Evolutionary conservation across 169 alveolate genomes (phyloP).

Genomic region (Eimeria maxima): DNA sequence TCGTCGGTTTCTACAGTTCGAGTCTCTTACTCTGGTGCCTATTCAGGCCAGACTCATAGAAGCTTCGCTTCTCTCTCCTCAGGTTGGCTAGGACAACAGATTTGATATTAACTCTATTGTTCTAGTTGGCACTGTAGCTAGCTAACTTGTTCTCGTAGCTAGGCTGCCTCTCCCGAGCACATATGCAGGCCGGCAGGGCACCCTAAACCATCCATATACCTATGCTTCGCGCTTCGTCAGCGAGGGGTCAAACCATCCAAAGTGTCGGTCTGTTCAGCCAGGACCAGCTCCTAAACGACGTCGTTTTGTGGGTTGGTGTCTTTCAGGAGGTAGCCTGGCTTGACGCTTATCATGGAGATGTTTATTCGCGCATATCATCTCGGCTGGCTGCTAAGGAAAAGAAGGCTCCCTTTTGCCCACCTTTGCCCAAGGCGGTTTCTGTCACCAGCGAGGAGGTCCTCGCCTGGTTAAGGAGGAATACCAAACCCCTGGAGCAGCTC

Average conservation of each 20-base stretch:
- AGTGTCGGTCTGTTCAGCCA: neutral
- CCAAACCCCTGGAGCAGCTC: constrained; percentile 69
- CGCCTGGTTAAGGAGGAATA: constrained; percentile 70
- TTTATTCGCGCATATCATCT: constrained; percentile 68
- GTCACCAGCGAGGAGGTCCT: constrained; percentile 52
- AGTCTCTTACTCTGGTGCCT: constrained; percentile 85
- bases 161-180: neutral
- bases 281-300: neutral
- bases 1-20: constrained; percentile 81
- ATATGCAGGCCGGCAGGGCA: neutral
- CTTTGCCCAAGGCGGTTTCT: constrained; percentile 63
- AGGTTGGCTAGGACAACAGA: constrained; percentile 66
- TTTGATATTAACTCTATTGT: neutral
- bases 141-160: constrained; percentile 7
- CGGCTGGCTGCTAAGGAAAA: constrained; percentile 37
- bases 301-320: neutral
- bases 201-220: neutral
- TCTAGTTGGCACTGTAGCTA: neutral
- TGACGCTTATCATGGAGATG: constrained; percentile 81
- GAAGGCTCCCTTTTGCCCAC: constrained; percentile 35
- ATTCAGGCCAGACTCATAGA: constrained; percentile 84
- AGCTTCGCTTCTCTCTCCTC: constrained; percentile 68
- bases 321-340: constrained; percentile 81
- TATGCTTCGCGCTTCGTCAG: neutral
- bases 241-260: neutral